Conservation (phyloP, 1,284 basidiomycete genomes). For the Cryptococcus wingfieldii region DNA sequence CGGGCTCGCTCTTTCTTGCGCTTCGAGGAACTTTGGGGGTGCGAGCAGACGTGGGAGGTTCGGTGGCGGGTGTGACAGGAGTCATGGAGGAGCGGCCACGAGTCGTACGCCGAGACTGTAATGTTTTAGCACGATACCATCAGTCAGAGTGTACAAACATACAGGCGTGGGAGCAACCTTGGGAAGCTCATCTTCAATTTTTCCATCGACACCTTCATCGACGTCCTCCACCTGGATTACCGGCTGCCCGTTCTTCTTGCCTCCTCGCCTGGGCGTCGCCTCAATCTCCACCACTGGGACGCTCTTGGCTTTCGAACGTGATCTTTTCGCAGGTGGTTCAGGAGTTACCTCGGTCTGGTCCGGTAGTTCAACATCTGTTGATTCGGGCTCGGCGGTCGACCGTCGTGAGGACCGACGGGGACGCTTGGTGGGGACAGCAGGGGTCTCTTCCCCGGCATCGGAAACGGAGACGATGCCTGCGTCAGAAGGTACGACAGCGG, state of each 20-base stretch:
- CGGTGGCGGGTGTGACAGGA: slow-evolving; percentile 4
- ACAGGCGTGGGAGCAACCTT: slow-evolving; percentile 6
- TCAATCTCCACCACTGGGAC: slow-evolving; percentile 9
- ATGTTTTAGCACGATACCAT: background rate
- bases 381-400: background rate
- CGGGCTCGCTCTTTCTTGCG: slow-evolving; percentile 9
- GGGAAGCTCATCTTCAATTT: slow-evolving; percentile 8
- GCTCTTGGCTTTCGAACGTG: slow-evolving; percentile 4
- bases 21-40: slow-evolving; percentile 9
- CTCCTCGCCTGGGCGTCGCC: background rate
- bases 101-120: slow-evolving; percentile 8
- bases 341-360: background rate
- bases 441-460: slow-evolving; percentile 21
- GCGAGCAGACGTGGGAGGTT: slow-evolving; percentile 7
- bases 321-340: slow-evolving; percentile 20
- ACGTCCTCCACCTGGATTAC: slow-evolving; percentile 8
- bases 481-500: slow-evolving; percentile 34
- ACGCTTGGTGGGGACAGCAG: slow-evolving; percentile 21
- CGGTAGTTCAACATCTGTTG: background rate
- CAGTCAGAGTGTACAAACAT: background rate
- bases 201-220: slow-evolving; percentile 12
- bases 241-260: slow-evolving; percentile 13
- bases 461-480: slow-evolving; percentile 44
- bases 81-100: slow-evolving; percentile 9
- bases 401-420: background rate